Percentiles rank a stretch among this genome's conserved stretches.
These are phyloP conservation scores for Fusarium pseudoanthophilum DNA, from an alignment of 2,329 filamentous ascomycete genomes.

Conservation along the genomic window DNA sequence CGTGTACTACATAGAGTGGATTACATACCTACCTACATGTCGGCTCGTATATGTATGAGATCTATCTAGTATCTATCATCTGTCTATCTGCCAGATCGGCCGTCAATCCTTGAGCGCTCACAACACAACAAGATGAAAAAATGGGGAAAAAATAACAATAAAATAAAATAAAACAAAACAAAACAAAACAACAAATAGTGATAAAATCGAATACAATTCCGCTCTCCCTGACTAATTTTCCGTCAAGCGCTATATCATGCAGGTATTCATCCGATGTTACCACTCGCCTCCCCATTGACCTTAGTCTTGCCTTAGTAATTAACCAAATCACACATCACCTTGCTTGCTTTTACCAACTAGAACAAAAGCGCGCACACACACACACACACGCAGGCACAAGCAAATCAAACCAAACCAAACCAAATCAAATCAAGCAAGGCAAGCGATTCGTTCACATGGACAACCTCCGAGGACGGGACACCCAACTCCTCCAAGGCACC, in stretches of 20 bases:
- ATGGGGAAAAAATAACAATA: too few relatives aligned
- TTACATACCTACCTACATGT: not conserved
- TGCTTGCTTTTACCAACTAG: conserved; percentile 13
- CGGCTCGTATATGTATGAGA: conserved; percentile 23
- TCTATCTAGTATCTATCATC: not conserved
- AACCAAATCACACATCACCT: conserved; percentile 21
- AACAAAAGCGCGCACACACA: not conserved
- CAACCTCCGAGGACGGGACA: conserved; percentile 20
- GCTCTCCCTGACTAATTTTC: conserved; percentile 12
- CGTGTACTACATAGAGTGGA: not conserved
- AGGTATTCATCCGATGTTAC: conserved; percentile 37
- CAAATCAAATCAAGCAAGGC: not conserved
- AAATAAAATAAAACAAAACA: not conserved
- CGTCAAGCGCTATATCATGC: conserved; percentile 22
- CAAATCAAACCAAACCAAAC: not conserved
- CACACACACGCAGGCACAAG: conserved; percentile 1
- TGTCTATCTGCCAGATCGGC: conserved; percentile 6
- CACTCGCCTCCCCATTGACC: conserved; percentile 22
- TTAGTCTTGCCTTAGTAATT: conserved; percentile 28
- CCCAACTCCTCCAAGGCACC: not conserved
- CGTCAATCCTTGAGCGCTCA: not conserved
- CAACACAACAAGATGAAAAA: not conserved
- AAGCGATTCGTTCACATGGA: conserved; percentile 31
- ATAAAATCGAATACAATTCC: not conserved
- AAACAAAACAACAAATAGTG: not conserved